Conservation (phyloP, 495 filamentous ascomycete genomes). For the Choiromyces venosus region DNA sequence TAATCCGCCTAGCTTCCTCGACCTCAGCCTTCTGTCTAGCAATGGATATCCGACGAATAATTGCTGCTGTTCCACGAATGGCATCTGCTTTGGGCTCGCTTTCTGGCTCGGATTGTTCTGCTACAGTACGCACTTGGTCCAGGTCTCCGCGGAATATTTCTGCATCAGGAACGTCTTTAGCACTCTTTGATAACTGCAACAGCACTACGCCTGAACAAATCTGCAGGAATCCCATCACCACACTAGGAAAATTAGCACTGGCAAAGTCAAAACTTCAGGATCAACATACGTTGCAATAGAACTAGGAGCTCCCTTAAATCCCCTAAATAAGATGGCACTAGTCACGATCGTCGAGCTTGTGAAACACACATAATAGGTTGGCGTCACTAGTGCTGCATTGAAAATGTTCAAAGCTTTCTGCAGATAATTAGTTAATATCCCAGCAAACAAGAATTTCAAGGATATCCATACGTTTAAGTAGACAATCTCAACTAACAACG, state of each 20-base stretch:
- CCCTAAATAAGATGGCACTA: conserved; percentile 85
- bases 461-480: conserved; percentile 75
- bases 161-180: conserved; percentile 92
- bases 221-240: conserved; percentile 87
- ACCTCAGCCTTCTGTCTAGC: conserved; percentile 71
- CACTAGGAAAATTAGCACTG: conserved; percentile 29
- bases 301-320: conserved; percentile 79
- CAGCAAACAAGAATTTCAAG: background rate
- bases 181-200: conserved; percentile 92
- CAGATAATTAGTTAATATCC: conserved; percentile 38
- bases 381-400: conserved; percentile 94
- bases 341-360: conserved; percentile 91
- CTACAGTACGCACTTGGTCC: conserved; percentile 90
- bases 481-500: conserved; percentile 86
- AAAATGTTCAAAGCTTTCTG: conserved; percentile 98
- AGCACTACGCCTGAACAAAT: conserved; percentile 97
- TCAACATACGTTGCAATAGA: conserved; percentile 61
- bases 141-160: conserved; percentile 90
- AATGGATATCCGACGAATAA: conserved; percentile 75
- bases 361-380: conserved; percentile 98
- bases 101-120: conserved; percentile 89
- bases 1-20: conserved; percentile 71
- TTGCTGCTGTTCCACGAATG: conserved; percentile 84
- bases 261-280: background rate
- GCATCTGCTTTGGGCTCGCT: conserved; percentile 94